Conservation (phyloP, 2,329 filamentous ascomycete genomes). For the Cadophora sp. region DNA sequence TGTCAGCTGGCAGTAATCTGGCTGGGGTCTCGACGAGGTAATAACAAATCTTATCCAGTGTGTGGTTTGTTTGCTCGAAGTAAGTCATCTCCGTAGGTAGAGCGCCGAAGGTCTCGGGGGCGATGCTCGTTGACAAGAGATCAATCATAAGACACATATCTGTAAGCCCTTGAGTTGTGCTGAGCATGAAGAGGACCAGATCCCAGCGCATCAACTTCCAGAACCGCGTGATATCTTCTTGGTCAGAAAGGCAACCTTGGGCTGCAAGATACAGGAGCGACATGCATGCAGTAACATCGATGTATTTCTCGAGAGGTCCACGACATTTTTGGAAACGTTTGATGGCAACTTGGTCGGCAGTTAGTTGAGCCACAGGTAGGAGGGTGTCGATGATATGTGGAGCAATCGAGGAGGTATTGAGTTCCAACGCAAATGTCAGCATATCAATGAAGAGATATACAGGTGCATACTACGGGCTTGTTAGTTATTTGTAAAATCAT, state of each 20-base stretch:
- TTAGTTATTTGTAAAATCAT: conserved; percentile 20
- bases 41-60: conserved; percentile 47
- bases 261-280: conserved; percentile 69
- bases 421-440: conserved; percentile 67
- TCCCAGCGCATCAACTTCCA: conserved; percentile 73
- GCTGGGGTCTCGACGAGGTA: conserved; percentile 49
- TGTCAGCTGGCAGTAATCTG: not conserved
- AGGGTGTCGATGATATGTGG: conserved; percentile 65
- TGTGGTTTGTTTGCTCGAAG: conserved; percentile 48
- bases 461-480: conserved; percentile 58
- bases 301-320: conserved; percentile 57
- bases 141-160: conserved; percentile 71
- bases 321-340: conserved; percentile 51
- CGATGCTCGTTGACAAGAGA: conserved; percentile 70
- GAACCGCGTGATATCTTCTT: conserved; percentile 53
- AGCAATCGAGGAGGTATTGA: conserved; percentile 65
- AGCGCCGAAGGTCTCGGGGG: conserved; percentile 70
- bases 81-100: conserved; percentile 56
- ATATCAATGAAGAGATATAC: conserved; percentile 71
- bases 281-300: conserved; percentile 70
- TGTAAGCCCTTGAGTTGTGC: conserved; percentile 66
- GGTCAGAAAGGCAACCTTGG: conserved; percentile 59
- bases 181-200: conserved; percentile 71
- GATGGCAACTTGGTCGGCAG: conserved; percentile 60
- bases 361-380: conserved; percentile 61